A percentile compares a stretch with the other conserved stretches of the same genome.
Evolutionary conservation across 2,329 filamentous ascomycete species (phyloP).

Genomic region (Escovopsis sp.): DNA sequence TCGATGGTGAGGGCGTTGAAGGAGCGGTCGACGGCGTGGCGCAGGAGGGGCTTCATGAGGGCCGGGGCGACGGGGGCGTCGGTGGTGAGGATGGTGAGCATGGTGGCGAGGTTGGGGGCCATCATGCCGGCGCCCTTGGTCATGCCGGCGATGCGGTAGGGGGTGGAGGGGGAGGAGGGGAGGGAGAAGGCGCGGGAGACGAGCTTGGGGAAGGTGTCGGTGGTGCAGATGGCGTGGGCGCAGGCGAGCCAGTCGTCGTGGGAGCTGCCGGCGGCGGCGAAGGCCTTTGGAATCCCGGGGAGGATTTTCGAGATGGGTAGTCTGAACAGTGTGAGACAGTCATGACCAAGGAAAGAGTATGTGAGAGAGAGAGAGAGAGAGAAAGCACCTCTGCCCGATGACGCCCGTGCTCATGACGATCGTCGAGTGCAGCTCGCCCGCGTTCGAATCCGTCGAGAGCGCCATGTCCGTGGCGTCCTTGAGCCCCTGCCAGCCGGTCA

Average conservation of each 20-base stretch:
- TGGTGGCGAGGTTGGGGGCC: constrained; percentile 95
- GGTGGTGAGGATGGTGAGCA: constrained; percentile 82
- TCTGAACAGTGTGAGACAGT: too few species aligned
- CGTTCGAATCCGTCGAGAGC: constrained; percentile 51
- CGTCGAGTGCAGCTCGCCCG: constrained; percentile 40
- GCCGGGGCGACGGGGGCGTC: constrained; percentile 64
- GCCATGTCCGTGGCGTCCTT: constrained; percentile 84
- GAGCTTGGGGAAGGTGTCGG: constrained; percentile 95
- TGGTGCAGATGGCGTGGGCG: constrained; percentile 90
- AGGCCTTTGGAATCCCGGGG: constrained; percentile 61
- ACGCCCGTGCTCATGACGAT: constrained; percentile 98
- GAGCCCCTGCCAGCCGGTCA: constrained; percentile 78
- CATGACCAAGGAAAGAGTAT: not conserved
- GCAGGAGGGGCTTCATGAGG: constrained; percentile 55
- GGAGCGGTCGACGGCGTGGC: constrained; percentile 59
- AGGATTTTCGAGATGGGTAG: constrained; percentile 87
- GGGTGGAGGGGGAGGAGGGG: constrained; percentile 57
- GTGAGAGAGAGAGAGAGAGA: too few species aligned
- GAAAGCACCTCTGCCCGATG: constrained; percentile 84
- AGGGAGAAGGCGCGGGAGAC: constrained; percentile 71
- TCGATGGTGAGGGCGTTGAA: constrained; percentile 98
- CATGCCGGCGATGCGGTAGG: constrained; percentile 83
- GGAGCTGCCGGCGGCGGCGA: constrained; percentile 52
- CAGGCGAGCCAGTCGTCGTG: constrained; percentile 79
- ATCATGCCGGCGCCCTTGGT: constrained; percentile 99